phyloP scores from a whole-genome alignment of 73 alveolate genomes.

The Paramecium caudatum region DNA sequence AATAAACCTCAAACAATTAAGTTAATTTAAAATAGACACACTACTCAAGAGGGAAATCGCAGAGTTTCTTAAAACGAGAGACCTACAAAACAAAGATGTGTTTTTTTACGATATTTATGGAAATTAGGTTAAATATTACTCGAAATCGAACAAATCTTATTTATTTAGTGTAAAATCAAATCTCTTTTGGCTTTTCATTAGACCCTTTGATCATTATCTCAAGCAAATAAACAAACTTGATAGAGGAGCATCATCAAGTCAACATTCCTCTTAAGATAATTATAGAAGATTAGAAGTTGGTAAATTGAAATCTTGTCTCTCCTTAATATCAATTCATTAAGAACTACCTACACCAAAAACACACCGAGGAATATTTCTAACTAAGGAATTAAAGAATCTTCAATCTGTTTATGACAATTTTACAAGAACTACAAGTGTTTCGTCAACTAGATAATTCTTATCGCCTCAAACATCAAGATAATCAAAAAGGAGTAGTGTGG shows the following conservation, averaged over 20 bases:
- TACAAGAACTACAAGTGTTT: conserved; percentile 28
- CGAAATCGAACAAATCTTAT: background rate
- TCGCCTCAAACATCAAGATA: background rate
- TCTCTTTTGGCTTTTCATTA: background rate
- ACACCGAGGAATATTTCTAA: background rate
- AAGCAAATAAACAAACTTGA: background rate
- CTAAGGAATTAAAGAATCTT: background rate
- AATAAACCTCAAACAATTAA: background rate
- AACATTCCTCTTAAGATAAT: background rate
- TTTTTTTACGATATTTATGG: conserved; percentile 15
- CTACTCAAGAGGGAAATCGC: background rate
- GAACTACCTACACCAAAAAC: background rate
- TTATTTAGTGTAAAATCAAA: background rate
- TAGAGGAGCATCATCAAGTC: conserved; percentile 1
- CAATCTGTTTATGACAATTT: conserved; percentile 4
- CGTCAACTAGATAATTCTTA: background rate
- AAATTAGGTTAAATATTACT: background rate
- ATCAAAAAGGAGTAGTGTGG: too few relatives aligned
- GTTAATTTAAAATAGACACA: background rate
- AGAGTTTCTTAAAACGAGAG: background rate
- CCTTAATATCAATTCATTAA: background rate
- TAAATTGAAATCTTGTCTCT: background rate
- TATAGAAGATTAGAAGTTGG: background rate
- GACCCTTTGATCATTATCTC: conserved; percentile 6
- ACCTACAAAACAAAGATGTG: background rate